These are phyloP conservation scores for Metarhizium guizhouense DNA, from an alignment of 2,329 filamentous ascomycete genomes.

Conservation along the genomic window DNA sequence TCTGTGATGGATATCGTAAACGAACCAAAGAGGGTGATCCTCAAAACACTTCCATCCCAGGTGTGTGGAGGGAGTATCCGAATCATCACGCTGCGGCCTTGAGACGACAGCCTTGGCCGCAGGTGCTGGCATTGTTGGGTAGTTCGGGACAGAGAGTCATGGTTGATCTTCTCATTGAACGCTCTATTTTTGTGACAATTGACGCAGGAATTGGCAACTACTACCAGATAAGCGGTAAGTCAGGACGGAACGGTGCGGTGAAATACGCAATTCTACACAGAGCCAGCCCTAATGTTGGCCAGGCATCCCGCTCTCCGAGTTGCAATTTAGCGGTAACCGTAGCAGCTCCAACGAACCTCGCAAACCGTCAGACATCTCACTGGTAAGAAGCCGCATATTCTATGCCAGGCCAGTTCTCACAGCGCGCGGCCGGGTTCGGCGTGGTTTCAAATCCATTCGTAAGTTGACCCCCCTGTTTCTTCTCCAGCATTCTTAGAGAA, in stretches of 20 bases:
- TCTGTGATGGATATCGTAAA: constrained; percentile 75
- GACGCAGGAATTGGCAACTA: constrained; percentile 54
- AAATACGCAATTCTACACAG: not conserved
- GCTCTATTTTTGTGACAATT: constrained; percentile 63
- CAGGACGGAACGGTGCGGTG: not conserved
- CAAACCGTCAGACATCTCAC: constrained; percentile 52
- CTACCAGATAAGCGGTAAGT: constrained; percentile 68
- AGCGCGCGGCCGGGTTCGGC: constrained; percentile 54
- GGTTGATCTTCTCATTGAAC: constrained; percentile 66
- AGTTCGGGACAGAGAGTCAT: constrained; percentile 68
- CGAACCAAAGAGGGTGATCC: constrained; percentile 21
- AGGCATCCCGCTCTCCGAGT: constrained; percentile 44
- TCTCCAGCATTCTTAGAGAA: no score
- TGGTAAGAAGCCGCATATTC: constrained; percentile 77
- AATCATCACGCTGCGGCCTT: constrained; percentile 65
- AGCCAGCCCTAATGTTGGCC: constrained; percentile 6
- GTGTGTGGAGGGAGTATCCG: constrained; percentile 51
- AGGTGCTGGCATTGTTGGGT: constrained; percentile 66
- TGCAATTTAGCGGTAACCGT: constrained; percentile 15
- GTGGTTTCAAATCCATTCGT: constrained; percentile 78
- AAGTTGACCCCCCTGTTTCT: constrained; percentile 24
- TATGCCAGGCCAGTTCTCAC: constrained; percentile 71
- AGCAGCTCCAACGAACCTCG: constrained; percentile 4
- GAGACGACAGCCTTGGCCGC: constrained; percentile 65
- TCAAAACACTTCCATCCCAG: constrained; percentile 45